A percentile compares a stretch with the other conserved stretches of the same genome.
These are phyloP conservation scores for Aureobasidium zeae DNA, from an alignment of 2,329 filamentous ascomycete species.

Conservation along the genomic window DNA sequence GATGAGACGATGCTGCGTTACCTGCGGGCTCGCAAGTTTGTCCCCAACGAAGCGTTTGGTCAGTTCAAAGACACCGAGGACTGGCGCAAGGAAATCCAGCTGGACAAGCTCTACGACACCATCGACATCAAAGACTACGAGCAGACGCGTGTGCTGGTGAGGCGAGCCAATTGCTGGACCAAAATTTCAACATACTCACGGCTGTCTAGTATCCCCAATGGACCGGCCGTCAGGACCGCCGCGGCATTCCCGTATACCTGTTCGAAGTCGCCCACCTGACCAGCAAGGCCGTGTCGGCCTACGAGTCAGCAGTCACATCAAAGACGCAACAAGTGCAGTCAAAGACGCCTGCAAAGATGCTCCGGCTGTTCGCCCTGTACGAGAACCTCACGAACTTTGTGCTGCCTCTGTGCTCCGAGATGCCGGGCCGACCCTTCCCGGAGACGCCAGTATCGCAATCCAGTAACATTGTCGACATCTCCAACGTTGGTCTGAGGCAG, in stretches of 20 bases:
- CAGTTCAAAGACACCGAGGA: constrained; percentile 86
- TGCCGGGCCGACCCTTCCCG: constrained; percentile 60
- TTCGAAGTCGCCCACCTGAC: constrained; percentile 80
- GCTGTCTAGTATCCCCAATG: constrained; percentile 74
- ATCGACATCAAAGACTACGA: constrained; percentile 83
- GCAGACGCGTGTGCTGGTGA: constrained; percentile 63
- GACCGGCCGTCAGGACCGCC: constrained; percentile 81
- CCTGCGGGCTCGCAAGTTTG: constrained; percentile 74
- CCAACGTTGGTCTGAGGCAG: constrained; percentile 76
- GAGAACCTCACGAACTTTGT: constrained; percentile 85
- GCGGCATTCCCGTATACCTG: constrained; percentile 85
- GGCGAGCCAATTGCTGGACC: constrained; percentile 20
- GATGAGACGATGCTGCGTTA: constrained; percentile 72
- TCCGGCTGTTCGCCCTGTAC: constrained; percentile 85
- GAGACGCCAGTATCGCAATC: constrained; percentile 84
- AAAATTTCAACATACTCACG: constrained; percentile 2
- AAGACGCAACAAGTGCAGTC: constrained; percentile 48
- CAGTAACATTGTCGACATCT: constrained; percentile 92
- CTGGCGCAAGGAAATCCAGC: constrained; percentile 71
- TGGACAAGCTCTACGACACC: constrained; percentile 72
- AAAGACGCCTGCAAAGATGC: constrained; percentile 62
- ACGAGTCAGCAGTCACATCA: constrained; percentile 58
- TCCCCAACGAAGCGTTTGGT: constrained; percentile 63
- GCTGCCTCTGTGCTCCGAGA: constrained; percentile 72
- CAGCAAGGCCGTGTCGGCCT: constrained; percentile 67